Base-by-base conservation (phyloP, 1,284 basidiomycete genomes). In the Cutaneotrichosporon spelunceum region DNA sequence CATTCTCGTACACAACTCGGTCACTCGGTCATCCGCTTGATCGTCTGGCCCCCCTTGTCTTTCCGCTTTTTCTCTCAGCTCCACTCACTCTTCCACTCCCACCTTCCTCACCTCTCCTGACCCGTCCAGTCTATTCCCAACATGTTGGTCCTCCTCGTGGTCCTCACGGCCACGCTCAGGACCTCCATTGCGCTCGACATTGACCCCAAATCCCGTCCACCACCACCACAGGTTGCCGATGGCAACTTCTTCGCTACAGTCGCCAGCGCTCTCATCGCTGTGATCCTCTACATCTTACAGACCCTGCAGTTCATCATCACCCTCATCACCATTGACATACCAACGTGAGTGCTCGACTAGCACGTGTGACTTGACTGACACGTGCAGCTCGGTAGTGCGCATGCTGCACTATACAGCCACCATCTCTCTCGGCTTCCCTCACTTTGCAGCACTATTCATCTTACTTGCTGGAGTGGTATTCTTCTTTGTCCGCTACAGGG, bases 321-420 rank as follows among this genome's bases (percentile, higher is more conserved):
- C 1, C 89, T 93, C 68, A 83, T 83, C 10, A 93, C 91, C 2
- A 89, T 94, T 59, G 87, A 88, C 8, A 72, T 93, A 9, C 92
- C 92, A 1, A 83, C 86, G 67, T 84, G 56, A 65, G 72, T 59
- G 19, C 45, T 16, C 59, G 52, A 29, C 26, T 21, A 59, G 7
- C 26, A 10, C 14, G 16, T 23, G 33, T 47, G 26, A 27, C 34
- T 84, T 72, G 86, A 89, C 54, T 53, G 10, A 57, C 50, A 6
- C 4, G 16, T 21, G 29, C 60, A 76, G 75, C n/a, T 61, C 69
- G 26, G 66, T 79, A 9, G 73, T 78, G 69, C 82, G 86, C 24
- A 82, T 91, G 34, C 83, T 94, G 19, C 91, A 91, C 11, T 93
- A 92, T 74, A 91, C 91, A 4, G 86, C 93, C 83, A 93, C 91